Evolutionary conservation across 371 early-diverging fungal species (phyloP).

Genomic region (Mucor velutinosus): DNA sequence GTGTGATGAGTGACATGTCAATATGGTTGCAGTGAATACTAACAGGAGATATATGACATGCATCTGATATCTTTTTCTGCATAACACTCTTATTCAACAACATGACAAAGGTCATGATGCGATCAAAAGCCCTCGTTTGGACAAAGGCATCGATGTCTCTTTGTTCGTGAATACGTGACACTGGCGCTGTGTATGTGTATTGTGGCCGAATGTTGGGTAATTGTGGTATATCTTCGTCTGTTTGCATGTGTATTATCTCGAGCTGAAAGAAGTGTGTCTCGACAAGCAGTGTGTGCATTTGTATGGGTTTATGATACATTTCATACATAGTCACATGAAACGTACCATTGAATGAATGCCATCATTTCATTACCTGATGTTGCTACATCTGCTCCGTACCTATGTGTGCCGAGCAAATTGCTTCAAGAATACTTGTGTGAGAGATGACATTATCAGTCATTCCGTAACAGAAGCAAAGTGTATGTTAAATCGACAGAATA

Average conservation of each 20-base stretch:
- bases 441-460: too few species aligned
- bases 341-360: too few species aligned
- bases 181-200: conserved; percentile 41
- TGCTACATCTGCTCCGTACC: too few species aligned
- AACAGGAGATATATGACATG: conserved; percentile 58
- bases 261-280: background rate
- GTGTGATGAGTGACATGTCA: background rate
- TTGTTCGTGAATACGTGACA: conserved; percentile 59
- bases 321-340: background rate
- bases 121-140: conserved; percentile 65
- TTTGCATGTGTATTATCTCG: background rate
- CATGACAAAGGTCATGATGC: conserved; percentile 74
- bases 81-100: conserved; percentile 70
- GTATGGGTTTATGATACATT: background rate
- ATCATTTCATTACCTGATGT: too few species aligned
- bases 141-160: conserved; percentile 59
- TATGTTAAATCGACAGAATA: too few species aligned
- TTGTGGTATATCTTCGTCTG: background rate
- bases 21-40: background rate
- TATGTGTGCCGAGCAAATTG: too few species aligned
- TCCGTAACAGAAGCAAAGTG: too few species aligned
- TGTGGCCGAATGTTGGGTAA: conserved; percentile 13
- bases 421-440: too few species aligned
- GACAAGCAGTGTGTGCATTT: background rate
- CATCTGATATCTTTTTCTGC: conserved; percentile 60